Conservation (phyloP, 139 green algal genomes). For the Cymbomonas tetramitiformis region DNA sequence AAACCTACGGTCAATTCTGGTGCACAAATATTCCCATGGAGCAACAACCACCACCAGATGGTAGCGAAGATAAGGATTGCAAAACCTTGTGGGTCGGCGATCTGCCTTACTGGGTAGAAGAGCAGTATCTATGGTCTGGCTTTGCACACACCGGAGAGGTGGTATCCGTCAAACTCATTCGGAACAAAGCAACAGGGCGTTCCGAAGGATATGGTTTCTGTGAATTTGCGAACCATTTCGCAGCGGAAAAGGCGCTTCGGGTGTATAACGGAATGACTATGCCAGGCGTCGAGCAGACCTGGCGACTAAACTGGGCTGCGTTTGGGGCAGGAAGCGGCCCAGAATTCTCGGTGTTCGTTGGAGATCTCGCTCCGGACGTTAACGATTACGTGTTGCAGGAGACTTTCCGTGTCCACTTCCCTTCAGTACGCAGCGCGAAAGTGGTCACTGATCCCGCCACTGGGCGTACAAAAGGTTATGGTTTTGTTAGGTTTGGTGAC, state of each 20-base stretch:
- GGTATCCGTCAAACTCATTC: slow-evolving; percentile 55
- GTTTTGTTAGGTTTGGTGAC: slow-evolving; percentile 79
- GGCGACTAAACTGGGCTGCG: slow-evolving; percentile 65
- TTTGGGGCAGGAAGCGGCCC: slow-evolving; percentile 39
- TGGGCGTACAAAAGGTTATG: slow-evolving; percentile 75
- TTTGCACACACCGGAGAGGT: slow-evolving; percentile 39
- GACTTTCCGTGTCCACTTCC: slow-evolving; percentile 68
- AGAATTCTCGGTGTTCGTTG: slow-evolving; percentile 78
- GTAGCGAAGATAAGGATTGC: no score
- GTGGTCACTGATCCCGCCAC: slow-evolving; percentile 77
- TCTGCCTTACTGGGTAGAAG: slow-evolving; percentile 57
- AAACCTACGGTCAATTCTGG: no score
- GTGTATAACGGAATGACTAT: slow-evolving; percentile 52
- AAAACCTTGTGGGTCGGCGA: no score
- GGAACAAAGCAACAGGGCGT: slow-evolving; percentile 48
- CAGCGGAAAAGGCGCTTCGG: slow-evolving; percentile 40
- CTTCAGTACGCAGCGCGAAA: slow-evolving; percentile 51
- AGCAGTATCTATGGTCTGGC: slow-evolving; percentile 39
- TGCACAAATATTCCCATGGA: no score
- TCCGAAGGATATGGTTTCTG: slow-evolving; percentile 69
- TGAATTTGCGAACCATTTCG: slow-evolving; percentile 46
- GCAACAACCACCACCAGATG: no score
- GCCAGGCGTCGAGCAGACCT: slow-evolving; percentile 47
- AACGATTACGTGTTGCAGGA: slow-evolving; percentile 72
- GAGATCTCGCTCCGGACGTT: slow-evolving; percentile 78